phyloP scores from a whole-genome alignment of 257 asterid species.

The Gentiana straminea region DNA sequence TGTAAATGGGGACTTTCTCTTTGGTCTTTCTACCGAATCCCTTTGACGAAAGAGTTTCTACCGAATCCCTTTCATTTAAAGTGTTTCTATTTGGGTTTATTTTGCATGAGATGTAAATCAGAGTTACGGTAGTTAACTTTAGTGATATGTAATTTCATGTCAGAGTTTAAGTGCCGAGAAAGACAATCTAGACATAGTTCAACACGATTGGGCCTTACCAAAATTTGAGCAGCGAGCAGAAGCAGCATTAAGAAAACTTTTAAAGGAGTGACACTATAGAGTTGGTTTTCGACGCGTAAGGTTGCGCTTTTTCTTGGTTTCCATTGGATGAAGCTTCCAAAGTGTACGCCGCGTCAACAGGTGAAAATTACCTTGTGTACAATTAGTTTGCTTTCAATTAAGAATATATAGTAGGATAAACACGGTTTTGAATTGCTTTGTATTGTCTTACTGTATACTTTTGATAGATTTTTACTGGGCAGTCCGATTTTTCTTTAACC shows the following conservation, averaged over 20 bases:
- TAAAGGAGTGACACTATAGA: conserved; percentile 13
- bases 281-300: neutral
- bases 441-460: too few species aligned
- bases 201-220: conserved; percentile 87
- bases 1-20: neutral
- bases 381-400: too few species aligned
- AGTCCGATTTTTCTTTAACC: too few species aligned
- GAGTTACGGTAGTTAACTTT: too few species aligned
- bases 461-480: too few species aligned
- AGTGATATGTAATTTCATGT: conserved; percentile 9
- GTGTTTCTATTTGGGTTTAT: too few species aligned
- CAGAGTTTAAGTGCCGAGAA: conserved; percentile 93
- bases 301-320: neutral
- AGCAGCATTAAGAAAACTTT: conserved; percentile 63
- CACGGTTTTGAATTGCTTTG: too few species aligned
- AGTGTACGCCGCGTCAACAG: neutral
- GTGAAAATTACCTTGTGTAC: neutral
- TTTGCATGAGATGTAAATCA: too few species aligned
- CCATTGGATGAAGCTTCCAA: neutral
- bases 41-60: too few species aligned
- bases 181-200: conserved; percentile 67
- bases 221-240: conserved; percentile 87
- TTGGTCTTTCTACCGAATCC: too few species aligned
- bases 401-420: too few species aligned
- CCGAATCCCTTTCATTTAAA: too few species aligned